Evolutionary conservation across 441 rosid species (phyloP).

Genomic region (Codiaeum variegatum): DNA sequence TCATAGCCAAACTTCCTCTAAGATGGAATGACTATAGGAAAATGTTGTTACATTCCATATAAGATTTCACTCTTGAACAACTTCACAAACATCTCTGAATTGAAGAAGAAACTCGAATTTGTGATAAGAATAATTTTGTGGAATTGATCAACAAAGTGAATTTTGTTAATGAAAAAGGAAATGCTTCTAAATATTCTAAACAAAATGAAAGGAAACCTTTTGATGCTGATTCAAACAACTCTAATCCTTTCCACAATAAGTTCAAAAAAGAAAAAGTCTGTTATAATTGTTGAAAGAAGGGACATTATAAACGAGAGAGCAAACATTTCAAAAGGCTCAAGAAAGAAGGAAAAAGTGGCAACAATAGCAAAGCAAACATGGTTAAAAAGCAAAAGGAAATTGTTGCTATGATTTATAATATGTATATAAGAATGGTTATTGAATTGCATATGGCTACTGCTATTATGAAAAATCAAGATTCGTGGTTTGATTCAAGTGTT

Average conservation of each 20-base stretch:
- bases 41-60: background rate
- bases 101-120: constrained; percentile 4
- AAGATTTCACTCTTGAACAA: constrained; percentile 4
- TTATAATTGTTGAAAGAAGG: background rate
- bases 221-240: background rate
- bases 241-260: background rate
- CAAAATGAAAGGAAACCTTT: background rate
- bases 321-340: background rate
- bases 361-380: background rate
- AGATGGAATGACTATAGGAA: constrained; percentile 21
- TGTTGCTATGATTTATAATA: background rate
- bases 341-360: background rate
- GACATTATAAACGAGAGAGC: background rate
- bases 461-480: background rate
- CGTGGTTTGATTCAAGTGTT: background rate
- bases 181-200: background rate
- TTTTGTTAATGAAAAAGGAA: background rate
- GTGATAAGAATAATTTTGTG: background rate
- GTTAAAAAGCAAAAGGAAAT: background rate
- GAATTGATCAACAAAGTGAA: background rate
- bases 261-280: background rate
- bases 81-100: background rate
- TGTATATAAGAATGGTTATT: constrained; percentile 1
- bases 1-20: constrained; percentile 15
- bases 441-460: background rate